Evolutionary conservation across 805 yeast genomes (phyloP).

Genomic region (Pichia insulana): DNA sequence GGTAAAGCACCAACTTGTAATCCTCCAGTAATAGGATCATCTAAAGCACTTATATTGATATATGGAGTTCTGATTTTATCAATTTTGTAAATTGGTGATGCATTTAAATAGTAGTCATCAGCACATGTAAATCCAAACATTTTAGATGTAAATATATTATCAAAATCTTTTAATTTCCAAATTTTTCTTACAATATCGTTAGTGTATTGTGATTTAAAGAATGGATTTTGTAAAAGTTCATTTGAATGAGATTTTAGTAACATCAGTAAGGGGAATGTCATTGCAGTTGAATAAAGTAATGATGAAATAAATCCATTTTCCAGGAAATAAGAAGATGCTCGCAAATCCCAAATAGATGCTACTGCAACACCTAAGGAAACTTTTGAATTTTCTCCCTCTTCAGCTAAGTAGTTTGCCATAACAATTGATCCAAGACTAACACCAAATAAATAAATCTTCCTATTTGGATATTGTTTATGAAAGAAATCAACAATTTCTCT

Average conservation of each 20-base stretch:
- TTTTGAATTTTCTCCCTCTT: slow-evolving; percentile 40
- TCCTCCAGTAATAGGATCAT: slow-evolving; percentile 66
- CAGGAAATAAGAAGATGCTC: slow-evolving; percentile 38
- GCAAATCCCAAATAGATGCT: slow-evolving; percentile 70
- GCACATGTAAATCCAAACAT: slow-evolving; percentile 58
- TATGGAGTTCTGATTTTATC: slow-evolving; percentile 52
- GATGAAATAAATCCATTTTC: slow-evolving; percentile 35
- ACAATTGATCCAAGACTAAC: slow-evolving; percentile 74
- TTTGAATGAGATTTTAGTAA: slow-evolving; percentile 36
- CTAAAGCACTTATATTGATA: slow-evolving; percentile 53
- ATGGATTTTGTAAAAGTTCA: slow-evolving; percentile 27
- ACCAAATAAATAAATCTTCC: slow-evolving; percentile 64
- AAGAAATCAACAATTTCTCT: slow-evolving; percentile 46
- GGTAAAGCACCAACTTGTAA: slow-evolving; percentile 37
- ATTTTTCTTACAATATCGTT: slow-evolving; percentile 14
- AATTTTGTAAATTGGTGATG: slow-evolving; percentile 48
- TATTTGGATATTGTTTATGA: slow-evolving; percentile 43
- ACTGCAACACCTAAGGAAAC: slow-evolving; percentile 51
- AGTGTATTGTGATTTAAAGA: slow-evolving; percentile 17
- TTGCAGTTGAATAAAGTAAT: slow-evolving; percentile 39
- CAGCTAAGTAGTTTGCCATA: slow-evolving; percentile 64
- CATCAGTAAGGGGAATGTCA: slow-evolving; percentile 39
- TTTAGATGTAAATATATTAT: slow-evolving; percentile 53
- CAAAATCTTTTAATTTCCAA: slow-evolving; percentile 46
- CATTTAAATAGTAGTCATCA: slow-evolving; percentile 55